Percentiles rank a stretch among this genome's conserved stretches.
Conservation (phyloP, 1,284 basidiomycete species). For the Cutaneotrichosporon sp. region DNA sequence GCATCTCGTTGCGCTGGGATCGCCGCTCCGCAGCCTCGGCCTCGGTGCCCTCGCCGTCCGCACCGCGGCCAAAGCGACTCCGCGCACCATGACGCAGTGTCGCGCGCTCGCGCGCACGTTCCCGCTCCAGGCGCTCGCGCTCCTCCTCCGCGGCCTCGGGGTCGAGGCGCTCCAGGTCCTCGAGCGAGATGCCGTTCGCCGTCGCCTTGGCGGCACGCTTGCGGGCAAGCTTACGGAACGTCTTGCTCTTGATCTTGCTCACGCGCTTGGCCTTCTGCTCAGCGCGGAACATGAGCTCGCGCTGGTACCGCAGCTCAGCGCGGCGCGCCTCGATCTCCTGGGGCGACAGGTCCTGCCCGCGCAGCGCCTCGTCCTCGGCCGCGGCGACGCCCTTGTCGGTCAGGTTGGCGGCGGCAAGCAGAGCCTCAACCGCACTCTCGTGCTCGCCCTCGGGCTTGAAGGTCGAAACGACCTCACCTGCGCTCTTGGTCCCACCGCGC, state of each 20-base stretch:
- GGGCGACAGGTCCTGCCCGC: slow-evolving; percentile 66
- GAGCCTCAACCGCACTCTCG: slow-evolving; percentile 73
- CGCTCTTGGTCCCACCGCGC: slow-evolving; percentile 48
- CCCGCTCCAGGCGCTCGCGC: slow-evolving; percentile 69
- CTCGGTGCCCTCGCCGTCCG: slow-evolving; percentile 22
- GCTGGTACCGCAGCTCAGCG: slow-evolving; percentile 78
- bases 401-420: slow-evolving; percentile 75
- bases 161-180: slow-evolving; percentile 56
- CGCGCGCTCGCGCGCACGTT: slow-evolving; percentile 79
- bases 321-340: slow-evolving; percentile 82
- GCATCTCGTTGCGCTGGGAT: slow-evolving; percentile 54
- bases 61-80: slow-evolving; percentile 60
- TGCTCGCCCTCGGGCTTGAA: slow-evolving; percentile 81
- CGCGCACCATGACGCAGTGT: slow-evolving; percentile 70
- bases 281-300: slow-evolving; percentile 91
- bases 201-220: slow-evolving; percentile 68
- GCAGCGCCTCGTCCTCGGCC: slow-evolving; percentile 78
- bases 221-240: slow-evolving; percentile 81
- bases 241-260: slow-evolving; percentile 94
- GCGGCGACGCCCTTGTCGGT: slow-evolving; percentile 74
- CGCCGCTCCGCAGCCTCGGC: slow-evolving; percentile 38
- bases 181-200: slow-evolving; percentile 51
- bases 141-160: slow-evolving; percentile 63
- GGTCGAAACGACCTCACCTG: slow-evolving; percentile 47
- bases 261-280: slow-evolving; percentile 89